These are phyloP conservation scores for Tuber aestivum DNA, from an alignment of 495 filamentous ascomycete genomes.

Conservation along the genomic window DNA sequence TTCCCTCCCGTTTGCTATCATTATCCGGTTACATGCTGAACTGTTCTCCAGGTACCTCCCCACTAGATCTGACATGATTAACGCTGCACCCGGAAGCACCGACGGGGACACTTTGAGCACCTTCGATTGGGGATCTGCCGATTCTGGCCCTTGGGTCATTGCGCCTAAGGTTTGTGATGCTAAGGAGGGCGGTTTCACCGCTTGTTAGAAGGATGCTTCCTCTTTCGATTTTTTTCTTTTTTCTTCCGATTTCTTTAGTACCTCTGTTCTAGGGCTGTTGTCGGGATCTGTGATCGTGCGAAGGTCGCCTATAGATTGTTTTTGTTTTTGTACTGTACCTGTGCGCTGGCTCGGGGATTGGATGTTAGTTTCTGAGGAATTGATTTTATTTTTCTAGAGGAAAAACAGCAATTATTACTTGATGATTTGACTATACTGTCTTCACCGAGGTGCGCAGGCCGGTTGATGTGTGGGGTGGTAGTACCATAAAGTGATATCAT, in stretches of 20 bases:
- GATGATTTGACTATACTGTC: not conserved
- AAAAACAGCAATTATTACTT: not conserved
- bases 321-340: not conserved
- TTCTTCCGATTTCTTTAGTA: not conserved
- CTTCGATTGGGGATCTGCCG: constrained; percentile 34
- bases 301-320: not conserved
- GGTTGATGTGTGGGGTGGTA: not conserved
- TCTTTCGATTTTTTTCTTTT: not conserved
- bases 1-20: not conserved
- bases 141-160: constrained; percentile 30
- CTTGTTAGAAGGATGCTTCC: constrained; percentile 14
- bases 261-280: not conserved
- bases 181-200: constrained; percentile 29
- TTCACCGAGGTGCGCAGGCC: not conserved
- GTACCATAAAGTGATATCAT: not conserved
- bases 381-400: constrained; percentile 3
- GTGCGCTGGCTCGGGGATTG: not conserved
- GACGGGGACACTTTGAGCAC: constrained; percentile 17
- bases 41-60: constrained; percentile 26
- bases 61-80: constrained; percentile 18
- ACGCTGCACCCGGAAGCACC: constrained; percentile 8
- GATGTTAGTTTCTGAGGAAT: not conserved
- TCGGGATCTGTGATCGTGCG: not conserved
- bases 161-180: constrained; percentile 19
- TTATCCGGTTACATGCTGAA: not conserved